These are phyloP conservation scores for Fusarium globosum DNA, from an alignment of 2,329 filamentous ascomycete species.

Conservation along the genomic window DNA sequence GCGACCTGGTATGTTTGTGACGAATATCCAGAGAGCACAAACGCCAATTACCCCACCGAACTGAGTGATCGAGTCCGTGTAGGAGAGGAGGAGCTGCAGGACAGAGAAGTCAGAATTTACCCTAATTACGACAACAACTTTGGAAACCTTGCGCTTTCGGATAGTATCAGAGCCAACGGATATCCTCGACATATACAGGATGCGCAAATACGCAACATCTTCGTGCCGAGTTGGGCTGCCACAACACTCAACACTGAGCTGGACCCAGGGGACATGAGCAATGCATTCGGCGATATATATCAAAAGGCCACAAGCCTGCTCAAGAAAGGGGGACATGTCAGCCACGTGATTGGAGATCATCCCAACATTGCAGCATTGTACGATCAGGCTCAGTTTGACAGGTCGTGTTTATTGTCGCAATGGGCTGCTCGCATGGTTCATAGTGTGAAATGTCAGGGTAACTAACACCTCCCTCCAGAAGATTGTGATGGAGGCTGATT, in stretches of 20 bases:
- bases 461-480: too few relatives aligned
- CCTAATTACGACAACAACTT: background rate
- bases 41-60: background rate
- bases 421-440: constrained; percentile 31
- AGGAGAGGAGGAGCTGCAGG: too few relatives aligned
- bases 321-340: fast-evolving
- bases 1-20: too few relatives aligned
- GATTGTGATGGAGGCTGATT: too few relatives aligned
- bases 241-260: constrained; percentile 1
- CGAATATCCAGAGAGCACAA: too few relatives aligned
- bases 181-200: constrained; percentile 6
- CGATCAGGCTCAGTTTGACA: constrained; percentile 7
- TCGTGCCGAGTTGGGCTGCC: background rate
- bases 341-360: background rate
- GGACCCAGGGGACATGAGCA: background rate
- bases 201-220: constrained; percentile 2
- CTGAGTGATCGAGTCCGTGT: too few relatives aligned
- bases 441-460: constrained; percentile 19
- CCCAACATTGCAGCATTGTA: constrained; percentile 19
- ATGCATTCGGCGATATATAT: constrained; percentile 1
- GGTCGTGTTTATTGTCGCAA: constrained; percentile 11
- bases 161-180: background rate
- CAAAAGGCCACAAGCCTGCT: background rate
- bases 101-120: fast-evolving
- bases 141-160: constrained; percentile 7